These are phyloP conservation scores for Debaryomyces fabryi DNA, from an alignment of 1,139 yeast species.

Conservation along the genomic window DNA sequence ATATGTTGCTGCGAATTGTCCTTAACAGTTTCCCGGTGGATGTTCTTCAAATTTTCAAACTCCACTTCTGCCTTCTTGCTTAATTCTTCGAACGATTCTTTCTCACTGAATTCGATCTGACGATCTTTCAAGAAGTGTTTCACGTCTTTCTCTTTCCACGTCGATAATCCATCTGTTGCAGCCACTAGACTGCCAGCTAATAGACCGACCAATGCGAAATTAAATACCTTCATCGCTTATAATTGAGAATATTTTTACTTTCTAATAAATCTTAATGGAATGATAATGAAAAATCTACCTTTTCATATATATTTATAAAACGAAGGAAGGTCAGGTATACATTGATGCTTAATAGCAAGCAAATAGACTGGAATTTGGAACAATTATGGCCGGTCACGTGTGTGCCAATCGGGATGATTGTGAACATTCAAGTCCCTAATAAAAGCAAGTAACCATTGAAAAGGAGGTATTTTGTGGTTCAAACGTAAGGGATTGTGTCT, in stretches of 20 bases:
- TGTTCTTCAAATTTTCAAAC: slow-evolving; percentile 27
- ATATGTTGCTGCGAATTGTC: slow-evolving; percentile 20
- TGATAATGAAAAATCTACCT: background rate
- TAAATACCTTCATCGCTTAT: slow-evolving; percentile 7
- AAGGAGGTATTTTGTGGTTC: background rate
- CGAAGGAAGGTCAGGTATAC: background rate
- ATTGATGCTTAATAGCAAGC: slow-evolving; percentile 1
- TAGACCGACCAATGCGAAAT: slow-evolving; percentile 1
- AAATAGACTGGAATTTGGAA: background rate
- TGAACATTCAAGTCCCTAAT: background rate
- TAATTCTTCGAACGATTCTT: slow-evolving; percentile 30
- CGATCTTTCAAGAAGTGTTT: slow-evolving; percentile 40
- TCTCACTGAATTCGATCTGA: slow-evolving; percentile 25
- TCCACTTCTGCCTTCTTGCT: slow-evolving; percentile 35
- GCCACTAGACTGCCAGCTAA: slow-evolving; percentile 8
- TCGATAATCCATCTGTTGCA: slow-evolving; percentile 14
- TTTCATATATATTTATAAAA: background rate
- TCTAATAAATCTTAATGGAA: background rate
- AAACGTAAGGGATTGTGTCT: background rate
- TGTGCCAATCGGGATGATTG: background rate
- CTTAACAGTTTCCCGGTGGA: slow-evolving; percentile 9
- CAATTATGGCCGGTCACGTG: background rate
- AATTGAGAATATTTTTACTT: background rate
- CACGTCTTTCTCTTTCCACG: slow-evolving; percentile 29
- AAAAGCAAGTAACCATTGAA: background rate